Base-by-base conservation (phyloP, 345 rosid species). In the Geranium rotundifolium region DNA sequence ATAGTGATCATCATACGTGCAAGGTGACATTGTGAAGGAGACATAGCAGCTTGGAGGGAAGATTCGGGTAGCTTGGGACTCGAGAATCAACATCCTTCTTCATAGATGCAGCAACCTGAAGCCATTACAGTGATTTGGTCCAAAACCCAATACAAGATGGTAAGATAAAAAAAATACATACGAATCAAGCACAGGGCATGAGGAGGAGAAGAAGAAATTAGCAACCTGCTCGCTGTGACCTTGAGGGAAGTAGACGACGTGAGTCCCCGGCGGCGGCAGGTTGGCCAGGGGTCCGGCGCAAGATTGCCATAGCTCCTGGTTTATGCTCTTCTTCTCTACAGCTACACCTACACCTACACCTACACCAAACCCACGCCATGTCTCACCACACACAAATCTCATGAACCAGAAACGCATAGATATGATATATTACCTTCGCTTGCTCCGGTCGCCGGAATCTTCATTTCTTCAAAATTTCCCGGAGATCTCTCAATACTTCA, bases 41-140 rank as follows among this genome's bases (percentile, higher is more conserved):
- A 72, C 99, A 93, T 19, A 93, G 74, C 20, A 93, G 78, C 85
- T 88, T 85, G 9, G 97, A 78, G 29, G 91, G 89, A 76, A 93
- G 96, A 75, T 83, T 90, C 7, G 99, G 92, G 69, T 93, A 93
- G 75, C 81, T 88, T 63, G 97, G 99, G 31, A 85, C 80, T 70
- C 82, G 89, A 64, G 82, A 79, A 66, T 86, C 89, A 20, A 78
- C 77, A 69, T 84, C 86, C 74, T 81, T 93, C 79, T 85, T 85
- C 96, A 90, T 81, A 12, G 99, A 85, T 59, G 92, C 96, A 4
- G 97, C 96, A 56, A 93, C 99, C 97, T 90, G 86, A 60, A 15
- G 59, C 34, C 54, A 12, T 16, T 27, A 54, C 29, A 70, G 3
- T 9, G 16, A 55, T 12, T 5, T 6, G 13, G n/a, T 29, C 27